Evolutionary conservation across 2,329 filamentous ascomycete genomes (phyloP).

Genomic region (Botrytis porri): DNA sequence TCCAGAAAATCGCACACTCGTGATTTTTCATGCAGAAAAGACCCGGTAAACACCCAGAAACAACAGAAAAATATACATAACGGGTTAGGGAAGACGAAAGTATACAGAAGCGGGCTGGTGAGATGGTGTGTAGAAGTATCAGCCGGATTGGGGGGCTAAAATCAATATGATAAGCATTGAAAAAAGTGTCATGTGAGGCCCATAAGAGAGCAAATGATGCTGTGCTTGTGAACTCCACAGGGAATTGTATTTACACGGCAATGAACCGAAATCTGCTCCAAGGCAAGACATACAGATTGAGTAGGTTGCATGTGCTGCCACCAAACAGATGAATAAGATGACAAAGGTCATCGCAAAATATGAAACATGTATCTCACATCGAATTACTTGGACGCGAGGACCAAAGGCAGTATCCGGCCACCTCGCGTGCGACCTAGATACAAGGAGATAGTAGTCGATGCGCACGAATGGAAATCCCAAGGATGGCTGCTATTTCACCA

Average conservation of each 20-base stretch:
- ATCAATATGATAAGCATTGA: background rate
- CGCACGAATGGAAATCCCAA: background rate
- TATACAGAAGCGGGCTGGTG: background rate
- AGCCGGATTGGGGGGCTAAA: background rate
- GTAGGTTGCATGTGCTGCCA: background rate
- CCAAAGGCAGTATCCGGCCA: background rate
- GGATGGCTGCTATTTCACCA: background rate
- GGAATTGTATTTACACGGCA: background rate
- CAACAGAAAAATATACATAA: background rate
- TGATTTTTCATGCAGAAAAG: slow-evolving; percentile 6
- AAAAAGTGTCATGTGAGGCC: background rate
- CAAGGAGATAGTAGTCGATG: background rate
- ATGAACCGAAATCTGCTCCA: background rate
- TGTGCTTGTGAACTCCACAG: slow-evolving; percentile 9
- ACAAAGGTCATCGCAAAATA: background rate
- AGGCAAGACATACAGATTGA: background rate
- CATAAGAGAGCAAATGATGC: slow-evolving; percentile 11
- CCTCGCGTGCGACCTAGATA: background rate
- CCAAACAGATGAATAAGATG: background rate
- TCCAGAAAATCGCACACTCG: slow-evolving; percentile 11
- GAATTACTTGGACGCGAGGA: background rate
- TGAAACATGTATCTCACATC: background rate
- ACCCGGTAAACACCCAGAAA: background rate
- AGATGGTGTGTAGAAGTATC: slow-evolving; percentile 7
- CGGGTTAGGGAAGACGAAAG: background rate